Conservation (phyloP, 73 alveolate species). For the Paramecium primaurelia region DNA sequence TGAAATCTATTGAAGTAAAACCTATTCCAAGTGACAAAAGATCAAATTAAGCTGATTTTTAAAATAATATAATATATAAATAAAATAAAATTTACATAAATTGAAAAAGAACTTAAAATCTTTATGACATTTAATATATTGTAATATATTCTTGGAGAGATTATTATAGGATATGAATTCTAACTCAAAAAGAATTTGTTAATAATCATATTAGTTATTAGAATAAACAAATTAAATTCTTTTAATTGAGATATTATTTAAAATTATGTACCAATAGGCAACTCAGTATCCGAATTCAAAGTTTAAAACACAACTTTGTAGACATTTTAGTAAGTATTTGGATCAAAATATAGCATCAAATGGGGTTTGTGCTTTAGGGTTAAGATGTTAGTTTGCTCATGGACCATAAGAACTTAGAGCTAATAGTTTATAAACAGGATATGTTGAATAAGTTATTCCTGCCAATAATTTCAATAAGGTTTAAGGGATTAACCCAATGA, state of each 20-base stretch:
- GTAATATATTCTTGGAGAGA: not conserved
- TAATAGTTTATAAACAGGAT: not conserved
- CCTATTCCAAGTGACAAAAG: not conserved
- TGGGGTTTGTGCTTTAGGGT: constrained; percentile 46
- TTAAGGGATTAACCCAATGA: constrained; percentile 26
- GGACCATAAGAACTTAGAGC: constrained; percentile 37
- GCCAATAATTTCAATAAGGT: not conserved
- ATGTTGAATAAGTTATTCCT: not conserved
- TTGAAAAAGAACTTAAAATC: not conserved
- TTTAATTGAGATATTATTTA: constrained; percentile 14
- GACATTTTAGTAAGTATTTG: constrained; percentile 23
- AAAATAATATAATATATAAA: not conserved
- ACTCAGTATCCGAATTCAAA: not conserved
- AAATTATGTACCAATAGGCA: not conserved
- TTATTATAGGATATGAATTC: no score
- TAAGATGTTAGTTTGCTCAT: constrained; percentile 49
- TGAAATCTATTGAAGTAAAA: no score
- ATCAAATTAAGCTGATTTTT: no score
- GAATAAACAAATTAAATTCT: not conserved
- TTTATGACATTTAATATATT: no score
- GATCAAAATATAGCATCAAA: not conserved
- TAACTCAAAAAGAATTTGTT: not conserved
- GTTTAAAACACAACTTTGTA: constrained; percentile 17
- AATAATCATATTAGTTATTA: not conserved
- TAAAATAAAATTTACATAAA: not conserved